Percentiles rank a stretch among this genome's conserved stretches.
phyloP scores from a whole-genome alignment of 2,329 filamentous ascomycete species.

The Fusarium irregulare region DNA sequence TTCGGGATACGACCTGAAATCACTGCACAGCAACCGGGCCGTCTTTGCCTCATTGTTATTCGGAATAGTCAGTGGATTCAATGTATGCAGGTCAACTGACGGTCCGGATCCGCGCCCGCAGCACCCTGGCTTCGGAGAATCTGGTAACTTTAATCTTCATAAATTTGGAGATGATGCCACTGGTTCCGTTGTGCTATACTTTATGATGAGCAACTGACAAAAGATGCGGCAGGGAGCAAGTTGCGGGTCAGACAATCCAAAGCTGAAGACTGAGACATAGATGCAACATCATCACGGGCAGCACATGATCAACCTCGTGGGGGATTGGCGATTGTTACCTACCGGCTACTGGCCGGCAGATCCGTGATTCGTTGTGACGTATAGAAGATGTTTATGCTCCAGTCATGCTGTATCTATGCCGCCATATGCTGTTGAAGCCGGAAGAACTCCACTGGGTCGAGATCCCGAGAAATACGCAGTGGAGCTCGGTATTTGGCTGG shows the following conservation, averaged over 20 bases:
- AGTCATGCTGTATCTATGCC: background rate
- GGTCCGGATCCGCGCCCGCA: conserved; percentile 15
- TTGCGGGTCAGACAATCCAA: conserved; percentile 7
- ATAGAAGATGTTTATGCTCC: background rate
- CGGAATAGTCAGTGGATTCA: background rate
- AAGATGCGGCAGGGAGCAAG: background rate
- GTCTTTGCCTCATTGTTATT: conserved; percentile 8
- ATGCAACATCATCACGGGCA: background rate
- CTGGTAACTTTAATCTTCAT: background rate
- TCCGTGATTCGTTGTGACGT: background rate
- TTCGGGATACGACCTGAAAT: conserved; percentile 4
- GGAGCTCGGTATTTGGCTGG: conserved; percentile 25
- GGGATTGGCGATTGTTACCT: background rate
- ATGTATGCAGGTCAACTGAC: conserved; percentile 9
- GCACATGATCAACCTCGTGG: background rate
- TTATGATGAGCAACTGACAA: background rate
- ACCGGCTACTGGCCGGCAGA: background rate
- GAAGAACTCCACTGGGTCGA: background rate
- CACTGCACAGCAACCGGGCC: conserved; percentile 20
- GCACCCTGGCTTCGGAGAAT: background rate
- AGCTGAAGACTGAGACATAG: background rate
- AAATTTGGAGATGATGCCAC: background rate
- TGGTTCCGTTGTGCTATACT: background rate
- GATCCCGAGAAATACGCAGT: conserved; percentile 10
- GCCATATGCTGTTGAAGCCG: conserved; percentile 3